phyloP scores from a whole-genome alignment of 148 eudicot genomes.

The Rhododendron griersonianum region DNA sequence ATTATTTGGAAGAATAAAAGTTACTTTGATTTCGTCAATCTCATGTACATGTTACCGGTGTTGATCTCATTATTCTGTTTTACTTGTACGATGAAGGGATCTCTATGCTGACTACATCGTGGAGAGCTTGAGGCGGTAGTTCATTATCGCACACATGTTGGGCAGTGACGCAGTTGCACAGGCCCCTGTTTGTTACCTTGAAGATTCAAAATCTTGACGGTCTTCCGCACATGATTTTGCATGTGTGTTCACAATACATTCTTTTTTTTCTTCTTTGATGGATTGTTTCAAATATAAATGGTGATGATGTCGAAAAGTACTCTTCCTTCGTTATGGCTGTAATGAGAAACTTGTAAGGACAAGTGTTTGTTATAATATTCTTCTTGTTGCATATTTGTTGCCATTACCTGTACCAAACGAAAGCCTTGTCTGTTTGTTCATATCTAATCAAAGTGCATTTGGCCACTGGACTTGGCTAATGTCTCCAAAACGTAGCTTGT shows the following conservation, averaged over 20 bases:
- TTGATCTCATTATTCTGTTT: not conserved
- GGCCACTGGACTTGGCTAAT: not conserved
- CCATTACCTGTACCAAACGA: not conserved
- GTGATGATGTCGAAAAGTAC: not conserved
- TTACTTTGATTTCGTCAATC: not conserved
- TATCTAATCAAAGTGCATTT: not conserved
- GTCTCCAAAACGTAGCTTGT: not conserved
- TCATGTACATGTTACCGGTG: not conserved
- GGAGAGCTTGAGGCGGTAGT: slow-evolving; percentile 49
- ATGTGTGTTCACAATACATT: not conserved
- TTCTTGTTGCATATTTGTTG: not conserved
- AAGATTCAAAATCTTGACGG: not conserved
- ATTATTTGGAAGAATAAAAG: not conserved
- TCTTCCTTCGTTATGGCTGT: not conserved
- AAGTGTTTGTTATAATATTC: not conserved
- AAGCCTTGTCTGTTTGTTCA: not conserved
- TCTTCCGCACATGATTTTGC: not conserved
- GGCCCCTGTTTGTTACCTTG: not conserved
- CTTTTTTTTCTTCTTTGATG: not conserved
- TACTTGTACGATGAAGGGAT: slow-evolving; percentile 9
- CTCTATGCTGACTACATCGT: slow-evolving; percentile 47
- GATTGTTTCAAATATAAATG: not conserved
- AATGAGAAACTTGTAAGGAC: not conserved
- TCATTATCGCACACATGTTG: not conserved
- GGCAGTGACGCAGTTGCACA: not conserved